Evolutionary conservation across 2,329 filamentous ascomycete species (phyloP), one percentile per base, ranked within the genome.

Genomic region (Phialophora chinensis): DNA sequence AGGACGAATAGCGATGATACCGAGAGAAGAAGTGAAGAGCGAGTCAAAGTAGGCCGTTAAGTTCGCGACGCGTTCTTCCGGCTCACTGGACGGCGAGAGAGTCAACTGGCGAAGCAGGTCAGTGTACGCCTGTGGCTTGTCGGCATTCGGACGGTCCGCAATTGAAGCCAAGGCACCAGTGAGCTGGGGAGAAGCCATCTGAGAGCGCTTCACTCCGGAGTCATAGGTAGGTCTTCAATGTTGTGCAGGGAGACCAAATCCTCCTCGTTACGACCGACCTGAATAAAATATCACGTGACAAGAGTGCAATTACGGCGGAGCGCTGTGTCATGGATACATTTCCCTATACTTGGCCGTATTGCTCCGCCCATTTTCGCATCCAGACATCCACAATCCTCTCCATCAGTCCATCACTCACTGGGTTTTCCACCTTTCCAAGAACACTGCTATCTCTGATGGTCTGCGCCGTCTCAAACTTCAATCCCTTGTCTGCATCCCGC

Each of bases 1-100:
- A 17, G 87, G 85, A 5, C 91, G 87, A 4, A 90, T 88, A 33
- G 88, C 84, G n/a, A 95, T 90, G 72, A 94, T 88, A 73, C 91
- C 90, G 62, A 93, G 84, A 25, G 84, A 84, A 73, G 91, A 88
- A 70, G 82, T 84, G 70, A 93, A 86, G 61, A 93, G 84, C 58
- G 93, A 86, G 73, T 89, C 85, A 62, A 89, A 82, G 72, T 91
- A 89, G 73, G 87, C 62, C 14, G 69, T 65, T n/a, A 72, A 23
- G 55, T 70, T 68, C 5, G 58, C 65, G 1, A 59, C 69, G 54
- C 71, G 64, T 49, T 72, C 38, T 23, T 67, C 62, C n/a, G 76
- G 74, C 17, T 81, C 77, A 42, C 78, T 73, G 7, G 79, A 76
- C 11, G 77, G 74, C 65, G 80, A 80, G 12, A 80, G 75, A 60